phyloP scores from a whole-genome alignment of 2,329 filamentous ascomycete species.

The Tolypocladium nubicola region DNA sequence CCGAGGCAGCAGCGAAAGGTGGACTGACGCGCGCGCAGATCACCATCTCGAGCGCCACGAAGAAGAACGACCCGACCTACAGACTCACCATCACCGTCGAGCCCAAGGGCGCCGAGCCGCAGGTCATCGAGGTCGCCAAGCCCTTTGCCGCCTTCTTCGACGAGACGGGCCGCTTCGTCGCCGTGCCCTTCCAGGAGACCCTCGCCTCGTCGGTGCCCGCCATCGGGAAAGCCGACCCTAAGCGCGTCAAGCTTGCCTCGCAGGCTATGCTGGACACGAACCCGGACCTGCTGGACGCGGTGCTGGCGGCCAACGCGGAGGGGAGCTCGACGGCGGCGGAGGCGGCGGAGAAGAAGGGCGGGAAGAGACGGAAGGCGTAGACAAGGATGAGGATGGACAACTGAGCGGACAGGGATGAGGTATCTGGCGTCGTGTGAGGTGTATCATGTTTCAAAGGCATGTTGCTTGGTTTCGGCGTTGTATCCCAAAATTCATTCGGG shows the following conservation, averaged over 20 bases:
- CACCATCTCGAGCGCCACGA: constrained; percentile 58
- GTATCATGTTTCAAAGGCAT: neutral
- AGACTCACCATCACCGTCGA: constrained; percentile 55
- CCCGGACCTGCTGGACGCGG: constrained; percentile 38
- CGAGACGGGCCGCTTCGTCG: constrained; percentile 57
- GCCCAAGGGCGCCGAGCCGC: constrained; percentile 22
- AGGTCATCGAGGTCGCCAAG: constrained; percentile 44
- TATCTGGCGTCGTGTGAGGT: neutral
- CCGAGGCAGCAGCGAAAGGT: too few relatives aligned
- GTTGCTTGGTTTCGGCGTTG: neutral
- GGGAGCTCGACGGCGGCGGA: constrained; percentile 20
- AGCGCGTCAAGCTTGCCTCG: constrained; percentile 32
- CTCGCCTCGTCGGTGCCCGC: constrained; percentile 57
- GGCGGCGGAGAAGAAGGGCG: constrained; percentile 26
- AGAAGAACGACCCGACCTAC: constrained; percentile 77
- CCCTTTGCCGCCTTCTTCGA: constrained; percentile 74
- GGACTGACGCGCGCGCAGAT: constrained; percentile 38
- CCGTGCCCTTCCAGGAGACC: constrained; percentile 68
- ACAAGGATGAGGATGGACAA: neutral
- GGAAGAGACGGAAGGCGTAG: constrained; percentile 36
- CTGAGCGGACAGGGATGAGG: too few relatives aligned
- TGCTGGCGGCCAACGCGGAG: constrained; percentile 25
- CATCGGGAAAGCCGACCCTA: constrained; percentile 56
- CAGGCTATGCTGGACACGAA: constrained; percentile 27
- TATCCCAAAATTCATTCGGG: neutral